phyloP scores from a whole-genome alignment of 1,284 basidiomycete species.

The Malassezia restricta region DNA sequence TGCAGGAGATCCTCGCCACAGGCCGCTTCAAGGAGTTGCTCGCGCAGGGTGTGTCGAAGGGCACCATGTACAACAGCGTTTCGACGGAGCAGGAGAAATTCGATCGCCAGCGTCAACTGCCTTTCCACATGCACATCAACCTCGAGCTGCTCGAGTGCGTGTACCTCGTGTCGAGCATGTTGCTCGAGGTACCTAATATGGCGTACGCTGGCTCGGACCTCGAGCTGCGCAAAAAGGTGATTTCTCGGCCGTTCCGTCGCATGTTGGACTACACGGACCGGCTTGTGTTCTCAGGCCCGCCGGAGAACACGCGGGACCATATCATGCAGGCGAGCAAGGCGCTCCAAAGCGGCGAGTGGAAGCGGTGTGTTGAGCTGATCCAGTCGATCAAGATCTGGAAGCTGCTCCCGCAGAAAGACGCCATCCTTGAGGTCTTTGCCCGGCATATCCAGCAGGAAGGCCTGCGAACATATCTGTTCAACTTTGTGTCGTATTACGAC shows the following conservation, averaged over 20 bases:
- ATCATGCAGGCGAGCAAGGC: slow-evolving; percentile 99
- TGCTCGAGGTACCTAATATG: slow-evolving; percentile 88
- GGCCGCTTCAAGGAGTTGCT: slow-evolving; percentile 90
- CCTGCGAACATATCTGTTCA: slow-evolving; percentile 90
- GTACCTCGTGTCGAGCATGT: slow-evolving; percentile 95
- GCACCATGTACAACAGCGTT: slow-evolving; percentile 68
- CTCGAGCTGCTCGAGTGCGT: slow-evolving; percentile 93
- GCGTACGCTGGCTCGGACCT: slow-evolving; percentile 88
- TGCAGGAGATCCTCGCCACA: slow-evolving; percentile 91
- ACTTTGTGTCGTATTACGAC: slow-evolving; percentile 89
- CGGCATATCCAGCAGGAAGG: slow-evolving; percentile 98
- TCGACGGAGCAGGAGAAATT: slow-evolving; percentile 92
- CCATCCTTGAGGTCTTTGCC: slow-evolving; percentile 87
- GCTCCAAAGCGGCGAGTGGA: slow-evolving; percentile 91
- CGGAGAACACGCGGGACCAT: slow-evolving; percentile 95
- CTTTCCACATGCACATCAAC: slow-evolving; percentile 99
- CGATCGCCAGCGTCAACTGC: slow-evolving; percentile 85
- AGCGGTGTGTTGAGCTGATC: slow-evolving; percentile 80
- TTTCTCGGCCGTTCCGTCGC: slow-evolving; percentile 88
- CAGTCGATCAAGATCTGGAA: slow-evolving; percentile 96
- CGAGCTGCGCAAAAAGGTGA: slow-evolving; percentile 59
- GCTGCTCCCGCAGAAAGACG: slow-evolving; percentile 70
- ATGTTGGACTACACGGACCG: slow-evolving; percentile 93
- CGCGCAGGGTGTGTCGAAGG: slow-evolving; percentile 79
- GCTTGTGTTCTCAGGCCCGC: slow-evolving; percentile 94